These are phyloP conservation scores for Lagenidium giganteum DNA, from an alignment of 352 stramenopile species.

Conservation along the genomic window DNA sequence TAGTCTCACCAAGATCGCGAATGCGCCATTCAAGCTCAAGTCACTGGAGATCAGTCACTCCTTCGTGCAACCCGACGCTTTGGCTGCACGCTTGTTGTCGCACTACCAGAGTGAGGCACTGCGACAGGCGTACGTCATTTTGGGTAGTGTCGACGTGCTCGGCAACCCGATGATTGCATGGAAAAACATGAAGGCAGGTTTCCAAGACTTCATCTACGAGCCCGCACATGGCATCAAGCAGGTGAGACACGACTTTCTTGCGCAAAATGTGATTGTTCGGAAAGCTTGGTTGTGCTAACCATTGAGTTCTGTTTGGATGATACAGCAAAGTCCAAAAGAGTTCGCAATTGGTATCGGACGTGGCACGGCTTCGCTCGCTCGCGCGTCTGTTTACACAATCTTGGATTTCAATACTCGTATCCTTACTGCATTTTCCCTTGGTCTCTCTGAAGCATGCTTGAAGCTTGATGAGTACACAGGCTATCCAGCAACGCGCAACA, in stretches of 20 bases:
- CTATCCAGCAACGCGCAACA: conserved; percentile 78
- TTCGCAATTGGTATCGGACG: conserved; percentile 77
- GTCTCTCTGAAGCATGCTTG: conserved; percentile 78
- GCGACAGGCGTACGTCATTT: conserved; percentile 83
- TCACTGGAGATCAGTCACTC: conserved; percentile 70
- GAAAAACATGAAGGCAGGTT: conserved; percentile 76
- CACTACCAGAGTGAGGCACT: conserved; percentile 88
- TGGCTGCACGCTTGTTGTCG: conserved; percentile 58
- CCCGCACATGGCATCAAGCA: conserved; percentile 74
- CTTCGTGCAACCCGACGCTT: conserved; percentile 78
- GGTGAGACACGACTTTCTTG: too few species aligned
- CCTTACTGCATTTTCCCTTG: conserved; percentile 70
- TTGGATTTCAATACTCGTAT: conserved; percentile 88
- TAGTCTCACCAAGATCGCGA: conserved; percentile 85
- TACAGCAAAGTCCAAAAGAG: conserved; percentile 60
- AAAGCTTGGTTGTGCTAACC: background rate
- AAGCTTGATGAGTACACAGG: conserved; percentile 87
- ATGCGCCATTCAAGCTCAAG: conserved; percentile 83
- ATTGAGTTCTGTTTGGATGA: conserved; percentile 1
- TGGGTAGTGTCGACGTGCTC: conserved; percentile 84
- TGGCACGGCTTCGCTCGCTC: conserved; percentile 79
- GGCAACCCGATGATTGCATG: conserved; percentile 87
- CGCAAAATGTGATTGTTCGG: background rate
- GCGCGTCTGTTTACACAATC: conserved; percentile 80
- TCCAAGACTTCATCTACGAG: conserved; percentile 82